Evolutionary conservation across 306 rosid species (phyloP).

Genomic region (Senna siamea): DNA sequence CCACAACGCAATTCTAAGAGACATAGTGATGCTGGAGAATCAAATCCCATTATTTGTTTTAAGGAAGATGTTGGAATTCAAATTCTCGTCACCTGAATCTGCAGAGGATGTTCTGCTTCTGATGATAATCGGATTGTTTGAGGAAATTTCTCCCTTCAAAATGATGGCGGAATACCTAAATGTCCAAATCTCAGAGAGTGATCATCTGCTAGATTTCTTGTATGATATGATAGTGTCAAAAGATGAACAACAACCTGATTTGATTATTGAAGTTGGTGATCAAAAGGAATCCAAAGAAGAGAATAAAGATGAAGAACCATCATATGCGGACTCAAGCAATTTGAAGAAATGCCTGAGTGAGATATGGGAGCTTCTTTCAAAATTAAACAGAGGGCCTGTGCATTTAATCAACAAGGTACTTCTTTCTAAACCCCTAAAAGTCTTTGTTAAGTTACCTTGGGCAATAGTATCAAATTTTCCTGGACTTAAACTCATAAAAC

Average conservation of each 20-base stretch:
- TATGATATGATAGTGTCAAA: conserved; percentile 47
- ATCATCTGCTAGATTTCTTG: conserved; percentile 61
- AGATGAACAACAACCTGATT: not conserved
- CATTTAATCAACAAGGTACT: conserved; percentile 34
- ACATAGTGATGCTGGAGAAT: conserved; percentile 60
- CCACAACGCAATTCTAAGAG: conserved; percentile 57
- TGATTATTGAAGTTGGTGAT: conserved; percentile 7
- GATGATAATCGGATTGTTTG: conserved; percentile 50
- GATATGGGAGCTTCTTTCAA: conserved; percentile 49
- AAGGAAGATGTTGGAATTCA: conserved; percentile 51
- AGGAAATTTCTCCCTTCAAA: conserved; percentile 55
- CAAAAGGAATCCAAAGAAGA: conserved; percentile 4
- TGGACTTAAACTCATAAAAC: conserved; percentile 44
- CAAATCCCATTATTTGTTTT: conserved; percentile 58
- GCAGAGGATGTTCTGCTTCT: conserved; percentile 48
- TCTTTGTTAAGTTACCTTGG: not conserved
- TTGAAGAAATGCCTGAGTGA: conserved; percentile 31
- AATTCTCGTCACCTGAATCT: conserved; percentile 31
- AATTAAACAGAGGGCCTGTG: conserved; percentile 43
- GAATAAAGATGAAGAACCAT: not conserved
- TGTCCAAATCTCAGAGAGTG: conserved; percentile 40
- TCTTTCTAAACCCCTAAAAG: not conserved
- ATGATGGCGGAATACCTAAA: conserved; percentile 28
- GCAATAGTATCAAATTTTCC: conserved; percentile 50
- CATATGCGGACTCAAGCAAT: not conserved